phyloP scores from a whole-genome alignment of 2,329 filamentous ascomycete species.

The Diaporthe australafricana region DNA sequence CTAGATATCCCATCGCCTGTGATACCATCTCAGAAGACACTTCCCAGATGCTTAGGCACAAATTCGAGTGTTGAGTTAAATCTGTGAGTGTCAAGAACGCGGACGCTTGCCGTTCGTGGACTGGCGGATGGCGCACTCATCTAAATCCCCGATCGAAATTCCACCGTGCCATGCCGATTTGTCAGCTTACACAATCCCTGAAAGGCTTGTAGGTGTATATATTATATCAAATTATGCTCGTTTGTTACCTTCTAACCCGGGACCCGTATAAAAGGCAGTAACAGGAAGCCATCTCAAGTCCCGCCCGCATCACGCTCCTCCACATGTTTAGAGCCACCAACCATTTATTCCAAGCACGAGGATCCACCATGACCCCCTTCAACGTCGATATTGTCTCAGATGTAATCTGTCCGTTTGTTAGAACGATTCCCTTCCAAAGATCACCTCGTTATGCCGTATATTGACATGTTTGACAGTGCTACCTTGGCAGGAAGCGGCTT shows the following conservation, averaged over 20 bases:
- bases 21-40: no score
- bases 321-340: slow-evolving; percentile 23
- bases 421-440: slow-evolving; percentile 32
- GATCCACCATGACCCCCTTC: slow-evolving; percentile 75
- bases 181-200: slow-evolving; percentile 26
- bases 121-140: neutral
- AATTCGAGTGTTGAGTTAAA: neutral
- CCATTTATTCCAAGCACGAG: slow-evolving; percentile 24
- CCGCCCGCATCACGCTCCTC: neutral
- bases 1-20: no score
- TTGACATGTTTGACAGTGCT: slow-evolving; percentile 66
- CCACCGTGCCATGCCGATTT: slow-evolving; percentile 10
- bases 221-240: neutral
- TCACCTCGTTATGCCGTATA: slow-evolving; percentile 26
- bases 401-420: slow-evolving; percentile 77
- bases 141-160: neutral
- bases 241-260: neutral
- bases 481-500: slow-evolving; percentile 82
- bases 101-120: slow-evolving; percentile 5
- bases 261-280: neutral
- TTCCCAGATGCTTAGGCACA: neutral
- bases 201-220: neutral
- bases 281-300: neutral
- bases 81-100: neutral
- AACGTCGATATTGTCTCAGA: slow-evolving; percentile 84